phyloP scores from a whole-genome alignment of 1,284 basidiomycete genomes.

The Omphalotus olearius region DNA sequence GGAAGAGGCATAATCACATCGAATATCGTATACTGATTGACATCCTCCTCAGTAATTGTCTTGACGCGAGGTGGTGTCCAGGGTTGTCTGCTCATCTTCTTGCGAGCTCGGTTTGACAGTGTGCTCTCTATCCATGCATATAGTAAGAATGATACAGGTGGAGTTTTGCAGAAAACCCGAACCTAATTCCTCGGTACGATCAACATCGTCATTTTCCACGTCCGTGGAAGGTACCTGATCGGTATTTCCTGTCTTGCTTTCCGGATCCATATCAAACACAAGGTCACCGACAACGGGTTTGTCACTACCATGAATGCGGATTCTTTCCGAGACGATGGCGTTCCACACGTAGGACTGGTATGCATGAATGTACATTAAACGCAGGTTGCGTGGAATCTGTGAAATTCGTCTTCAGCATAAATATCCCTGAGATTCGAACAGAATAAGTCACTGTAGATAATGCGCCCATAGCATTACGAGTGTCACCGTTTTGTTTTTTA shows the following conservation, averaged over 20 bases:
- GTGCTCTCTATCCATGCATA: slow-evolving; percentile 22
- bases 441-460: slow-evolving; percentile 66
- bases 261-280: slow-evolving; percentile 59
- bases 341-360: slow-evolving; percentile 99
- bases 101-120: slow-evolving; percentile 24
- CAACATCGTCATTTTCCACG: slow-evolving; percentile 37
- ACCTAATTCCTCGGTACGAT: slow-evolving; percentile 18
- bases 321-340: slow-evolving; percentile 88
- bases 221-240: slow-evolving; percentile 19
- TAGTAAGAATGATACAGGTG: background rate
- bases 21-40: slow-evolving; percentile 80
- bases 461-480: slow-evolving; percentile 81
- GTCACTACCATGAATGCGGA: slow-evolving; percentile 73
- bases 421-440: slow-evolving; percentile 2
- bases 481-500: slow-evolving; percentile 75
- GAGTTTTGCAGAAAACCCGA: slow-evolving; percentile 1
- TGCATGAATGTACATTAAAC: slow-evolving; percentile 97
- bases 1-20: slow-evolving; percentile 96
- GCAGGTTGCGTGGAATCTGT: slow-evolving; percentile 91
- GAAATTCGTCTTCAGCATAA: background rate
- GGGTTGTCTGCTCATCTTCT: slow-evolving; percentile 39
- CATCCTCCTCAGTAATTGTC: slow-evolving; percentile 71
- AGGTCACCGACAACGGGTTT: slow-evolving; percentile 85
- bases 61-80: slow-evolving; percentile 71
- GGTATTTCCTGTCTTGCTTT: slow-evolving; percentile 17